phyloP scores from a whole-genome alignment of 2,329 filamentous ascomycete species.

The Didymella keratinophila region DNA sequence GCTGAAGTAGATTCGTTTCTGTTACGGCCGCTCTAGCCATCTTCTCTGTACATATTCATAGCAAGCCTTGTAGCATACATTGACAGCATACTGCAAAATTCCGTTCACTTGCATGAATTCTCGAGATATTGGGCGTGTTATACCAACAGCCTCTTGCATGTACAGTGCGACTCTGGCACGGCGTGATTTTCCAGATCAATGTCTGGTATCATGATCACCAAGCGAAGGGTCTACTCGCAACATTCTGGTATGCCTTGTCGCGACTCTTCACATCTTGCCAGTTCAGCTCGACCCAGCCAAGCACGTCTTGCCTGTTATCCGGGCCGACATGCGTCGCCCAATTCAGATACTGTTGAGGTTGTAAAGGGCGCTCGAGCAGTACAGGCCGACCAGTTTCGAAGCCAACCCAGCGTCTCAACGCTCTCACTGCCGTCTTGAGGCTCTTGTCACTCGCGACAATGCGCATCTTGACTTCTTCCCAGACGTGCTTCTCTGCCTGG shows the following conservation, averaged over 20 bases:
- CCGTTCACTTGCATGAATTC: neutral
- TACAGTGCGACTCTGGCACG: neutral
- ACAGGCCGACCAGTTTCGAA: slow-evolving; percentile 35
- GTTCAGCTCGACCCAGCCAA: slow-evolving; percentile 44
- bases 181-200: neutral
- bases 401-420: slow-evolving; percentile 47
- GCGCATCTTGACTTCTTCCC: slow-evolving; percentile 54
- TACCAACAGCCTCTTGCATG: neutral
- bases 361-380: slow-evolving; percentile 26
- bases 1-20: slow-evolving; percentile 16
- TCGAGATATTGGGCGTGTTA: neutral
- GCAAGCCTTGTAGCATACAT: slow-evolving; percentile 11
- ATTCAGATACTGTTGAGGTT: slow-evolving; percentile 21
- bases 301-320: slow-evolving; percentile 21
- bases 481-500: slow-evolving; percentile 51
- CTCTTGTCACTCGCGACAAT: slow-evolving; percentile 39
- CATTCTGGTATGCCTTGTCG: slow-evolving; percentile 33
- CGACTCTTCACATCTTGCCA: slow-evolving; percentile 41
- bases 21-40: neutral
- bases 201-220: neutral
- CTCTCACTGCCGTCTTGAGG: slow-evolving; percentile 35
- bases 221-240: neutral
- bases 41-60: slow-evolving; percentile 19
- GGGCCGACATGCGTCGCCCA: slow-evolving; percentile 34
- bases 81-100: neutral